phyloP scores from a whole-genome alignment of 164 flowering plant genomes.

The Vitis labrusca region DNA sequence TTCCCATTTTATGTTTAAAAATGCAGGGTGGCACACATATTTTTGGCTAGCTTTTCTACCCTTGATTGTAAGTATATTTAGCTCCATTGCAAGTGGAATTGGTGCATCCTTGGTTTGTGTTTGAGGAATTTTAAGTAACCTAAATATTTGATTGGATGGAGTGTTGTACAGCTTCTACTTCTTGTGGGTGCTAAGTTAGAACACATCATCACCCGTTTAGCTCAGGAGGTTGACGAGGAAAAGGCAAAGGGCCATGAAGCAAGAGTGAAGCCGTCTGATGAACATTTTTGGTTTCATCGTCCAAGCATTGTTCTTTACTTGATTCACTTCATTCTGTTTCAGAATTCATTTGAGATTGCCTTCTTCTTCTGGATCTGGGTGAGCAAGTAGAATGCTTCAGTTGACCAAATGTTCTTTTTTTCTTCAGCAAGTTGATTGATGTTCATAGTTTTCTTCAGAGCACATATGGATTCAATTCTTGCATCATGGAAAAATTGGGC shows the following conservation, averaged over 20 bases:
- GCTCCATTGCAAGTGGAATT: not conserved
- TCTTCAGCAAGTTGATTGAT: not conserved
- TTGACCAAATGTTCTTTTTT: not conserved
- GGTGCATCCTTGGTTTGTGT: too few relatives aligned
- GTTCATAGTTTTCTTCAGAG: slow-evolving; percentile 15
- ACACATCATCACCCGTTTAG: slow-evolving; percentile 61
- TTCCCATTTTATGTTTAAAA: not conserved
- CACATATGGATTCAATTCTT: slow-evolving; percentile 54
- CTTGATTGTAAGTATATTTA: slow-evolving; percentile 52
- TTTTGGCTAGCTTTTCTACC: slow-evolving; percentile 92
- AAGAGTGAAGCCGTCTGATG: slow-evolving; percentile 66
- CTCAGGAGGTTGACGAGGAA: slow-evolving; percentile 40
- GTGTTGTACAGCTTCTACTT: slow-evolving; percentile 59
- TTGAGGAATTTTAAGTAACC: too few relatives aligned
- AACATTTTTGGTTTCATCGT: slow-evolving; percentile 72
- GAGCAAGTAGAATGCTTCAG: not conserved
- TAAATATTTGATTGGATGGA: slow-evolving; percentile 3
- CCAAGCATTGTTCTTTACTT: slow-evolving; percentile 65
- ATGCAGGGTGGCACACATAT: slow-evolving; percentile 91
- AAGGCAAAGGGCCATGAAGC: slow-evolving; percentile 18
- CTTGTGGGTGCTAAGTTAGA: slow-evolving; percentile 88
- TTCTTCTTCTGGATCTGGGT: slow-evolving; percentile 94
- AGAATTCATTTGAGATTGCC: slow-evolving; percentile 80
- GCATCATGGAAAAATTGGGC: slow-evolving; percentile 64
- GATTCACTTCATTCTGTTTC: slow-evolving; percentile 81